These are phyloP conservation scores for Polyporus tsugae DNA, from an alignment of 1,284 basidiomycete genomes.

Conservation along the genomic window DNA sequence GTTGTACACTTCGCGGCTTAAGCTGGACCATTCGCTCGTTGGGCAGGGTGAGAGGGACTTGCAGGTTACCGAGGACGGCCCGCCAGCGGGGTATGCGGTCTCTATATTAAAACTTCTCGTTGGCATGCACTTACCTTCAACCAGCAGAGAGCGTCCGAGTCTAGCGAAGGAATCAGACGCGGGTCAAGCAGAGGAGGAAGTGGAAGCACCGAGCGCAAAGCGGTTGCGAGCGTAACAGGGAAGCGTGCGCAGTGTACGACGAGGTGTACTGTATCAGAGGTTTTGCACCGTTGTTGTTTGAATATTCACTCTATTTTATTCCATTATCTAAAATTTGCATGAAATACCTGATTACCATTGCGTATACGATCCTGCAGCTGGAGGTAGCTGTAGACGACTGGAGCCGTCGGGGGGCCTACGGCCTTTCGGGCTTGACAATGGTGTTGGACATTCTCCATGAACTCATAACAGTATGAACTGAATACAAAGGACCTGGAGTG, in stretches of 20 bases:
- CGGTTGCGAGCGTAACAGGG: background rate
- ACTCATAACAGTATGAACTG: too few relatives aligned
- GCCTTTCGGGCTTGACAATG: too few relatives aligned
- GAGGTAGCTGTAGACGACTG: too few relatives aligned
- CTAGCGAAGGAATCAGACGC: background rate
- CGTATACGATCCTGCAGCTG: too few relatives aligned
- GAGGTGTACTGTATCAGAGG: too few relatives aligned
- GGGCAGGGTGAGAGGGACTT: background rate
- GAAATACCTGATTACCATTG: too few relatives aligned
- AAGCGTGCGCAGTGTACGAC: background rate
- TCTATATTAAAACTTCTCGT: background rate
- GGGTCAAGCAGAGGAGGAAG: background rate
- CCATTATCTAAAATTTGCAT: too few relatives aligned
- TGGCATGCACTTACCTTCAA: background rate
- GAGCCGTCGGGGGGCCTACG: too few relatives aligned
- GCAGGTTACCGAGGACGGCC: background rate
- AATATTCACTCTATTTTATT: too few relatives aligned
- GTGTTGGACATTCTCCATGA: too few relatives aligned
- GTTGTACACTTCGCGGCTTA: background rate
- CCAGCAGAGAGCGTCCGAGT: background rate
- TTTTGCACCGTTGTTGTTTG: too few relatives aligned
- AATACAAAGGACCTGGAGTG: too few relatives aligned
- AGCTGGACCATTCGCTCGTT: background rate
- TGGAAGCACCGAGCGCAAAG: background rate
- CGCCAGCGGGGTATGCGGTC: background rate